These are phyloP conservation scores for Akanthomyces muscarius DNA, from an alignment of 2,329 filamentous ascomycete genomes.

Conservation along the genomic window DNA sequence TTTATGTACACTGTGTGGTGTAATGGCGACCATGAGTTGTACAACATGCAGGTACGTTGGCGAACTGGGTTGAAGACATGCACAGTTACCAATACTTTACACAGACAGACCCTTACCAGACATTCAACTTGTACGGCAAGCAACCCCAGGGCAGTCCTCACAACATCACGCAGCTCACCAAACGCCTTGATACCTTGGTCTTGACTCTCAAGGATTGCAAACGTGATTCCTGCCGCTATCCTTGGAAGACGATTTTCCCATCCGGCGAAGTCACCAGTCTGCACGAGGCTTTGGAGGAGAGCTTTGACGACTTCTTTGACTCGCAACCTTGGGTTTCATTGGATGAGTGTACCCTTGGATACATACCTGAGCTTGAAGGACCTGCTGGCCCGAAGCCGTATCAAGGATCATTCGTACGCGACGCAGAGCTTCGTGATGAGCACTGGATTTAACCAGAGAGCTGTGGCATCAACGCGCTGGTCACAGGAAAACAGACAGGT, in stretches of 20 bases:
- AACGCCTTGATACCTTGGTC: slow-evolving; percentile 55
- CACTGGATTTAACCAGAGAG: slow-evolving; percentile 2
- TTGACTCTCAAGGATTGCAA: slow-evolving; percentile 59
- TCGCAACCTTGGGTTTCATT: slow-evolving; percentile 47
- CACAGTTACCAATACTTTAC: background rate
- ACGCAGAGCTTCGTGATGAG: slow-evolving; percentile 4
- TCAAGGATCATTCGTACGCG: background rate
- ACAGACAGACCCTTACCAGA: slow-evolving; percentile 48
- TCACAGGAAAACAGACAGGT: background rate
- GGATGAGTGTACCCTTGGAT: slow-evolving; percentile 49
- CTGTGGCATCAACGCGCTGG: background rate
- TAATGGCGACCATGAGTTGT: slow-evolving; percentile 43
- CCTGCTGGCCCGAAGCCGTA: slow-evolving; percentile 30
- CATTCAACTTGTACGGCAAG: slow-evolving; percentile 22
- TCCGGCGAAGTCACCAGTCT: slow-evolving; percentile 47
- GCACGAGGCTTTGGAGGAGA: slow-evolving; percentile 43
- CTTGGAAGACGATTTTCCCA: slow-evolving; percentile 55
- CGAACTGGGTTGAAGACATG: background rate
- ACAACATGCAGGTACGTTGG: slow-evolving; percentile 44
- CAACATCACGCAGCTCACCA: slow-evolving; percentile 17
- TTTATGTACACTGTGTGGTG: slow-evolving; percentile 55
- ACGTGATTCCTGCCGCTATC: slow-evolving; percentile 46
- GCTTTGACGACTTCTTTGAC: slow-evolving; percentile 51
- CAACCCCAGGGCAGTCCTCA: background rate
- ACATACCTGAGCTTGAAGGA: slow-evolving; percentile 52